Evolutionary conservation across 352 stramenopile species (phyloP).

Genomic region (Globisporangium middletonii): DNA sequence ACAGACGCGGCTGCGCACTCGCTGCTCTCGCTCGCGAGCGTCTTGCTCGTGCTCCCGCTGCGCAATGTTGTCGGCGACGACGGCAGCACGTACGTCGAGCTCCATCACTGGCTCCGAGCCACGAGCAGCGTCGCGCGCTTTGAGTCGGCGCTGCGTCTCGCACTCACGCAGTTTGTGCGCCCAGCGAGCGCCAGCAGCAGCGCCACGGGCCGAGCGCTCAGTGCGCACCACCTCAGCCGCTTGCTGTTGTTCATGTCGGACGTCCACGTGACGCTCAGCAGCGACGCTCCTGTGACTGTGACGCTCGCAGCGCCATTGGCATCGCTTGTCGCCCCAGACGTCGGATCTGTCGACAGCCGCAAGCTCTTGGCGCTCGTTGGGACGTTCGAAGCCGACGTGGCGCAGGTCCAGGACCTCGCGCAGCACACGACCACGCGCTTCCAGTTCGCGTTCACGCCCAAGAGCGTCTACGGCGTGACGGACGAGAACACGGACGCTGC

Average conservation of each 20-base stretch:
- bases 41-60: constrained; percentile 49
- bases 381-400: constrained; percentile 34
- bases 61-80: constrained; percentile 22
- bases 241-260: constrained; percentile 42
- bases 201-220: constrained; percentile 7
- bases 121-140: constrained; percentile 1
- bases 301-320: constrained; percentile 7
- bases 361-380: constrained; percentile 33
- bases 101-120: constrained; percentile 26
- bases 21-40: constrained; percentile 34
- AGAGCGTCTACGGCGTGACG: constrained; percentile 5
- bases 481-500: background rate
- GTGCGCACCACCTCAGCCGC: constrained; percentile 28
- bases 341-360: constrained; percentile 7
- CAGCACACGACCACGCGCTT: background rate
- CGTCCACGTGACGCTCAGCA: background rate
- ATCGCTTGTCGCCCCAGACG: constrained; percentile 7
- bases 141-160: constrained; percentile 7
- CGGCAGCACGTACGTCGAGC: constrained; percentile 20
- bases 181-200: background rate
- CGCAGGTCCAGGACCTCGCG: constrained; percentile 5
- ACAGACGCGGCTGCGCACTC: constrained; percentile 24
- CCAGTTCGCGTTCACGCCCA: constrained; percentile 4
- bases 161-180: constrained; percentile 16
- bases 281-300: constrained; percentile 6